Base-by-base conservation (phyloP, 108 stramenopile genomes). In the Cyclostephanos invisitatus region DNA sequence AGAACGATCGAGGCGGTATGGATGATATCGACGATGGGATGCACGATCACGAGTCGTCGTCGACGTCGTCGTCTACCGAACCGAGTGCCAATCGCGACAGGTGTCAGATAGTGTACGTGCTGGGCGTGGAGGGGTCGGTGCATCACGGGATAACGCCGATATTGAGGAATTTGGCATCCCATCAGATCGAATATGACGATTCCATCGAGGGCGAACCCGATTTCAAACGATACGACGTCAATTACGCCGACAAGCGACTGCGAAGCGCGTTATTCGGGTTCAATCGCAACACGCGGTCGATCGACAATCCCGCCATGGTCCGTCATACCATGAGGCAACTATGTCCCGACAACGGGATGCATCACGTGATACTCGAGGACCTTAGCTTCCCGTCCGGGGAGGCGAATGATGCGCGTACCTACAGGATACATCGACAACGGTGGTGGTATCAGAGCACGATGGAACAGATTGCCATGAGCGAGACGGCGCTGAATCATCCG, bases 71-170 rank as follows among this genome's bases (percentile, higher is more conserved):
- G 3, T 36, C 36, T 3, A 36, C 36, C 5, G 36, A 36, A 42
- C 40, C 10, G 8, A 9, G 40, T 42, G 1, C 40, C 12, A 2
- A 15, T 46, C 44, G 44, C 44, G 14, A 14, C 2, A 67, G 58
- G 2, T 74, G 73, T 55, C 64, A 66, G 59, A 65, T 74, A 24
- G 65, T 65, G 29, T 74, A 74, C 64, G 64, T 74, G 9, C n/a
- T 74, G 24, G 64, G 73, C 37, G 73, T 74, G 11, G 73, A 74
- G 65, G 73, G 73, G 1, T 42, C 73, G 18, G 58, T 74, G 6
- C 73, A 74, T 22, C 73, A 74, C 47, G 64, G 73, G n/a, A 58
- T 74, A 21, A 74, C 64, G 25, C 73, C 73, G 8, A 59, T 65
- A 17, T 20, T 74, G 12, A 55, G 65, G 18, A 22, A 57, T 21